phyloP scores from a whole-genome alignment of 768 basidiomycete genomes.

The Boletus rubropictus region DNA sequence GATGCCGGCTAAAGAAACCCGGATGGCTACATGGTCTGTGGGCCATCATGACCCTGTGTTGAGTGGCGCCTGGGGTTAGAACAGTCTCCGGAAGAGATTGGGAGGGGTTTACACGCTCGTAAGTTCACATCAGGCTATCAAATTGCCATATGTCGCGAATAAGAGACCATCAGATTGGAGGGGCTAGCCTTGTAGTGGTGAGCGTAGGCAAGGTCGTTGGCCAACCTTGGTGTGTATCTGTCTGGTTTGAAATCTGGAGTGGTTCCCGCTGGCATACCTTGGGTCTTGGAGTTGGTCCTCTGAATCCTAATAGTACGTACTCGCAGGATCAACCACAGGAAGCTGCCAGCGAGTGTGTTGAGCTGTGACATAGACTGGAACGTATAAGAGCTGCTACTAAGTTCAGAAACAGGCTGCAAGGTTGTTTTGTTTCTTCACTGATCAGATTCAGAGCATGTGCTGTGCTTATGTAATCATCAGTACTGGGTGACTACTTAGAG shows the following conservation, averaged over 20 bases:
- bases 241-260: background rate
- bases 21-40: too few species aligned
- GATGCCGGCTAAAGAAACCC: too few species aligned
- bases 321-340: too few species aligned
- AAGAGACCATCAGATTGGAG: background rate
- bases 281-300: background rate
- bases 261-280: background rate
- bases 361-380: too few species aligned
- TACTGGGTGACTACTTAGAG: too few species aligned
- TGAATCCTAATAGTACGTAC: too few species aligned
- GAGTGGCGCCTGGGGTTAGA: background rate
- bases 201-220: background rate
- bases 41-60: slow-evolving; percentile 9
- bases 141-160: slow-evolving; percentile 14
- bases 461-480: too few species aligned
- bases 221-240: slow-evolving; percentile 1
- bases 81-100: background rate
- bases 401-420: too few species aligned
- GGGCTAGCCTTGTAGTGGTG: slow-evolving; percentile 1
- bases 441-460: too few species aligned
- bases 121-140: slow-evolving; percentile 4
- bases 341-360: too few species aligned
- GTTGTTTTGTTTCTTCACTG: too few species aligned
- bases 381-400: too few species aligned
- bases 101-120: background rate